Conservation (phyloP, 768 basidiomycete genomes). For the Lactarius akahatsu region DNA sequence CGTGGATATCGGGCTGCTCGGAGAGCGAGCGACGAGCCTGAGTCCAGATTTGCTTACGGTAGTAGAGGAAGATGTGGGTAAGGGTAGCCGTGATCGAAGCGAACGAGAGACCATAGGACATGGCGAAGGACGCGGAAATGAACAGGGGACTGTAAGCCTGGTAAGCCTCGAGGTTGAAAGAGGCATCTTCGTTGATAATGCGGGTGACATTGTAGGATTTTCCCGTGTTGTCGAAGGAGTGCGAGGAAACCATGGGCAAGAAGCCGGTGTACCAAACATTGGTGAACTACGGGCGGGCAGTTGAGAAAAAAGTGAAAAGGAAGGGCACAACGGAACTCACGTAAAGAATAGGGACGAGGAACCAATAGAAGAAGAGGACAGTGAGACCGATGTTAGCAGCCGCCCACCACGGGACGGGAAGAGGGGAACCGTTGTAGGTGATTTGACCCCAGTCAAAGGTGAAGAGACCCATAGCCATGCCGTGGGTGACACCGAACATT, state of each 20-base stretch:
- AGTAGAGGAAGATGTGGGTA: constrained; percentile 69
- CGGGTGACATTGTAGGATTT: constrained; percentile 53
- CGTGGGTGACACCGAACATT: constrained; percentile 60
- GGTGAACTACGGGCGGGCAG: constrained; percentile 44
- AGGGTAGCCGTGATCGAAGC: constrained; percentile 76
- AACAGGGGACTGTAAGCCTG: constrained; percentile 59
- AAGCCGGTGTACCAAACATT: constrained; percentile 42
- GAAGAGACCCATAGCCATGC: constrained; percentile 60
- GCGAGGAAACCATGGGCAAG: constrained; percentile 55
- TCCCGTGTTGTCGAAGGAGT: constrained; percentile 67
- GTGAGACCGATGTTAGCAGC: constrained; percentile 65
- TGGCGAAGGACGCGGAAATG: constrained; percentile 66
- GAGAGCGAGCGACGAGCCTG: constrained; percentile 68
- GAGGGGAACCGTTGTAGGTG: constrained; percentile 66
- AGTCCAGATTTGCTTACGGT: constrained; percentile 74
- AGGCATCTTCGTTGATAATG: constrained; percentile 53
- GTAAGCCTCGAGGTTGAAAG: constrained; percentile 58
- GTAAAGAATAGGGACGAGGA: constrained; percentile 62
- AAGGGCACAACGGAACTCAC: constrained; percentile 10
- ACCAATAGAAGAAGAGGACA: constrained; percentile 69
- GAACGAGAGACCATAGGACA: constrained; percentile 78
- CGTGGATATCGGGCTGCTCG: constrained; percentile 85
- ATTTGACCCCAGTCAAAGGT: constrained; percentile 85
- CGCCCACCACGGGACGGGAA: constrained; percentile 83
- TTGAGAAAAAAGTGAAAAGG: background rate